Percentiles rank a stretch among this genome's conserved stretches.
Evolutionary conservation across 1,284 basidiomycete genomes (phyloP).

Genomic region (Irpex lacteus): DNA sequence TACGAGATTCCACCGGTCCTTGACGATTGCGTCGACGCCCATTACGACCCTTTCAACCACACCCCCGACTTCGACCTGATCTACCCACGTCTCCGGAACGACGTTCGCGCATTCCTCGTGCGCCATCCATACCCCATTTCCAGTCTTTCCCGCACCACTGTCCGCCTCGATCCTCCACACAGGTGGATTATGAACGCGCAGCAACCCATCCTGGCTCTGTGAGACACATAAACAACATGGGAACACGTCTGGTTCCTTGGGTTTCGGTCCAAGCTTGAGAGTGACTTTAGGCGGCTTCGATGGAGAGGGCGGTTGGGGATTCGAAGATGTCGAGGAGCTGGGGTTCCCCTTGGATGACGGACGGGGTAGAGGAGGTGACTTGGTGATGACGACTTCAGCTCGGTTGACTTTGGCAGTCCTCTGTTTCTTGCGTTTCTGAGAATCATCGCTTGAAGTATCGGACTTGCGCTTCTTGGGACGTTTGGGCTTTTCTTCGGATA

Average conservation of each 20-base stretch:
- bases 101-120: conserved; percentile 77
- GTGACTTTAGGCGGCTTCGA: conserved; percentile 46
- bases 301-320: conserved; percentile 7
- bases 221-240: conserved; percentile 86
- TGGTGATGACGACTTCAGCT: conserved; percentile 10
- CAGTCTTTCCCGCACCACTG: conserved; percentile 28
- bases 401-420: conserved; percentile 17
- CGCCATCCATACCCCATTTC: conserved; percentile 58
- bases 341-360: conserved; percentile 17
- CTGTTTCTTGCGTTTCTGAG: conserved; percentile 35
- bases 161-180: conserved; percentile 46
- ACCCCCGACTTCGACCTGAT: conserved; percentile 49
- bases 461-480: conserved; percentile 37
- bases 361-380: conserved; percentile 30
- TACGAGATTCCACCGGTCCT: conserved; percentile 89
- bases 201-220: conserved; percentile 49
- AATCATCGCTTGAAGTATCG: conserved; percentile 17
- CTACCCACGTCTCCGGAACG: conserved; percentile 86
- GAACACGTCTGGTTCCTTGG: conserved; percentile 52
- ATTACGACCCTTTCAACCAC: conserved; percentile 59
- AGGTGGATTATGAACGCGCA: conserved; percentile 71
- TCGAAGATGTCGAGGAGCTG: not conserved
- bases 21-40: conserved; percentile 82
- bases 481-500: conserved; percentile 17
- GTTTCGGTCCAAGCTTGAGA: conserved; percentile 59